Conservation (phyloP, 177 flowering plant genomes). For the Vitis hybrid region DNA sequence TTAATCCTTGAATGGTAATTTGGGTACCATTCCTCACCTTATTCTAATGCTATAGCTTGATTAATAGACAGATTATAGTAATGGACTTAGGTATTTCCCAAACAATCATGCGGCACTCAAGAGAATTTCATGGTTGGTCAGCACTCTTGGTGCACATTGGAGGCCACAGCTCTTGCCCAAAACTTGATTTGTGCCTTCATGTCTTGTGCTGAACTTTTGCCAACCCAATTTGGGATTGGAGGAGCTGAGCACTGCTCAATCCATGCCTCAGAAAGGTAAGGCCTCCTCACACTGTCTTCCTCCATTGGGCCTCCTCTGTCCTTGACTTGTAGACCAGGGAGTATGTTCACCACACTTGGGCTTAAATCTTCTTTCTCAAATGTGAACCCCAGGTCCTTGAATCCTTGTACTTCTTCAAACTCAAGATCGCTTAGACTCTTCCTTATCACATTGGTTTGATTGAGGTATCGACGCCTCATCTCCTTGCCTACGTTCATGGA, state of each 20-base stretch:
- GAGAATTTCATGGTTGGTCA: constrained; percentile 9
- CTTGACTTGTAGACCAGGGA: constrained; percentile 46
- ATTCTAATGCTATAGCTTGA: too few relatives aligned
- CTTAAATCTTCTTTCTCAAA: constrained; percentile 44
- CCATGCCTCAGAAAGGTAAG: constrained; percentile 74
- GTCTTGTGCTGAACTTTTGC: constrained; percentile 41
- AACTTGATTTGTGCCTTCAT: constrained; percentile 74
- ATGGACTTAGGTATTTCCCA: too few relatives aligned
- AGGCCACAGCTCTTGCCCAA: constrained; percentile 88
- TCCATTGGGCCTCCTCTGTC: constrained; percentile 10
- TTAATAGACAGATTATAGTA: too few relatives aligned
- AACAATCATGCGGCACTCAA: too few relatives aligned
- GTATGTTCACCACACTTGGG: constrained; percentile 38
- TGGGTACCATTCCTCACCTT: too few relatives aligned
- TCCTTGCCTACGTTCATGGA: constrained; percentile 20
- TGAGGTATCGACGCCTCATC: constrained; percentile 16
- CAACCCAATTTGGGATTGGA: constrained; percentile 38
- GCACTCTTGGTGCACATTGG: constrained; percentile 52
- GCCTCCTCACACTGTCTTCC: constrained; percentile 33
- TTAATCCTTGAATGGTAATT: too few relatives aligned
- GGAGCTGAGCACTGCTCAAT: constrained; percentile 29
- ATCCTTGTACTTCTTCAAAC: constrained; percentile 56
- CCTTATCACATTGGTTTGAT: constrained; percentile 16
- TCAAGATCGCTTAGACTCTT: constrained; percentile 56
- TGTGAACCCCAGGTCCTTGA: constrained; percentile 59